Conservation (phyloP, 495 filamentous ascomycete genomes). For the Neurospora hispaniola region DNA sequence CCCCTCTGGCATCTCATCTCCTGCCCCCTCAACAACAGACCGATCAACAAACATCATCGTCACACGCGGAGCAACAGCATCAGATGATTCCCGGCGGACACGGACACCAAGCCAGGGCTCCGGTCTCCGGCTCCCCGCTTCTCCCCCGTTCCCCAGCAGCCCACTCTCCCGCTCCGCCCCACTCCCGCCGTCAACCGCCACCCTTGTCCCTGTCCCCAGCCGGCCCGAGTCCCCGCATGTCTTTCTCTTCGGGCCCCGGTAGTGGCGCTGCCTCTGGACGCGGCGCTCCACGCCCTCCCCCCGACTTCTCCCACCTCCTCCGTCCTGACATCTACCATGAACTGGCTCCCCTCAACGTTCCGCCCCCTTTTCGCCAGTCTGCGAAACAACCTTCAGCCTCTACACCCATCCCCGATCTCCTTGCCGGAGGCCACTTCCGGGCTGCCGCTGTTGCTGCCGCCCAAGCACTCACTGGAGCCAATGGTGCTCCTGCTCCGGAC, state of each 20-base stretch:
- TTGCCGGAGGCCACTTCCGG: slow-evolving; percentile 53
- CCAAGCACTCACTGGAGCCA: slow-evolving; percentile 48
- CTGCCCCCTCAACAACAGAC: slow-evolving; percentile 7
- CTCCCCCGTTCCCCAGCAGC: slow-evolving; percentile 14
- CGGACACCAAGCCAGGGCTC: slow-evolving; percentile 2
- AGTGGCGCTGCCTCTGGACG: slow-evolving; percentile 11
- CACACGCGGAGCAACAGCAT: neutral
- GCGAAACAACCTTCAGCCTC: slow-evolving; percentile 33
- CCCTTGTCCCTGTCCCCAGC: neutral
- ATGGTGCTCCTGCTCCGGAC: slow-evolving; percentile 32
- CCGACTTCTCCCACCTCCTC: slow-evolving; percentile 72
- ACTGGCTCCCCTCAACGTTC: slow-evolving; percentile 54
- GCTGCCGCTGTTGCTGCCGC: slow-evolving; percentile 64
- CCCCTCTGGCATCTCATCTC: slow-evolving; percentile 18
- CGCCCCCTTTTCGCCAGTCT: slow-evolving; percentile 48
- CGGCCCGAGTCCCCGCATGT: slow-evolving; percentile 10
- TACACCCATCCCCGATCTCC: slow-evolving; percentile 43
- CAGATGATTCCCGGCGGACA: slow-evolving; percentile 1
- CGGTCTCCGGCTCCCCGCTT: slow-evolving; percentile 10
- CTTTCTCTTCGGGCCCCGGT: slow-evolving; percentile 16
- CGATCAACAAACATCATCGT: slow-evolving; percentile 1
- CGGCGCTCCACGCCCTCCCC: slow-evolving; percentile 26
- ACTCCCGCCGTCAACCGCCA: neutral
- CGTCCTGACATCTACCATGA: slow-evolving; percentile 73
- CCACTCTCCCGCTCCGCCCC: slow-evolving; percentile 12